Evolutionary conservation across 2,329 filamentous ascomycete species (phyloP).

Genomic region (Trichoderma afroharzianum): DNA sequence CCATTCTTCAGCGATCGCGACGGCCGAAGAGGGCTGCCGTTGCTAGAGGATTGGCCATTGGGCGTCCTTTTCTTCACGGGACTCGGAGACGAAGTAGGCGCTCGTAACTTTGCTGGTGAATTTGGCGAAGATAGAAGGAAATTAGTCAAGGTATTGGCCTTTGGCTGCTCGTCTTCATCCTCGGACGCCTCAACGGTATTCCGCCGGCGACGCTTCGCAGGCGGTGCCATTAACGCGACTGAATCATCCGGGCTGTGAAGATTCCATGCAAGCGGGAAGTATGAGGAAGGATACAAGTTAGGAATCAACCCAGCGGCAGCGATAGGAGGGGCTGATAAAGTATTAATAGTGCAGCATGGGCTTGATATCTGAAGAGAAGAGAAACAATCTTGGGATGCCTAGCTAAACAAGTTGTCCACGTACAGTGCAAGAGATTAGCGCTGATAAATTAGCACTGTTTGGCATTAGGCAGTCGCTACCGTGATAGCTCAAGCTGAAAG

Average conservation of each 20-base stretch:
- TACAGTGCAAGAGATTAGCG: not conserved
- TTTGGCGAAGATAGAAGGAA: conserved; percentile 53
- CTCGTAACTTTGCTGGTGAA: conserved; percentile 33
- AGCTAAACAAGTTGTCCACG: not conserved
- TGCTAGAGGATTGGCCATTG: conserved; percentile 11
- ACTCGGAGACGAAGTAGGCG: conserved; percentile 39
- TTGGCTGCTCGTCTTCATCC: conserved; percentile 45
- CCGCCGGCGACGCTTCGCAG: conserved; percentile 56
- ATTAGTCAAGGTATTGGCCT: conserved; percentile 47
- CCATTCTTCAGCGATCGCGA: conserved; percentile 29
- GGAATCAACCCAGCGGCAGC: not conserved
- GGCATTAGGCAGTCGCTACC: not conserved
- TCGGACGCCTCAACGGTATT: conserved; percentile 50
- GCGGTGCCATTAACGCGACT: conserved; percentile 50
- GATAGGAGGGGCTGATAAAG: not conserved
- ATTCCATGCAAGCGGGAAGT: conserved; percentile 23
- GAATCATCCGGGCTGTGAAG: conserved; percentile 26
- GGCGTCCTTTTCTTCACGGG: conserved; percentile 34
- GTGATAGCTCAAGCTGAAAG: not conserved
- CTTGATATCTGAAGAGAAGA: not conserved
- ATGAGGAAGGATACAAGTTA: not conserved
- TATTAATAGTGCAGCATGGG: not conserved
- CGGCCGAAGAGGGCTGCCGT: conserved; percentile 22
- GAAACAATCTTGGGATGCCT: not conserved
- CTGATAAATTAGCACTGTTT: not conserved